Evolutionary conservation across 768 basidiomycete genomes (phyloP), one percentile per base, ranked within the genome.

Genomic region (Galerina marginata): DNA sequence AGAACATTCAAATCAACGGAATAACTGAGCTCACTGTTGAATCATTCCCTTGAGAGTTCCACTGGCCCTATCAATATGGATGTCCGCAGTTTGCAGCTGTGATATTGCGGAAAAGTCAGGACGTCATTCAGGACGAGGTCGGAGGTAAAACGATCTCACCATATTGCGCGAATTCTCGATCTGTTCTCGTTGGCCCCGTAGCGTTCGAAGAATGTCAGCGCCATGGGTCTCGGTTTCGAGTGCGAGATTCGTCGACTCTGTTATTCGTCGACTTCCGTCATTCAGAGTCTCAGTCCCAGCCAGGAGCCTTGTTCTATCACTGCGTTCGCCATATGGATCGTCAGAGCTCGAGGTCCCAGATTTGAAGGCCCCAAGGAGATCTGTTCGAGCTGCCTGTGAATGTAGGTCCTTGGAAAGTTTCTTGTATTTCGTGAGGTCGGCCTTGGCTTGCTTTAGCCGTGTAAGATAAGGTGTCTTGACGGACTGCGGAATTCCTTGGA

Each of bases 21-120:
- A 33, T 33, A 33, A 33, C 7, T 33, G 29, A 33, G 29, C 89
- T 69, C 66, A 96, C 96, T 92, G 88, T 71, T 86, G 79, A 46
- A 96, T 89, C 95, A 97, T 97, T 73, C 90, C 91, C 80, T 88
- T 94, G 42, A 98, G 79, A 20, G 94, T 97, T 3, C 91, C 92
- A 3, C 87, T 86, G n/a, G 96, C 92, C 40, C 90, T 81, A 73
- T 92, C 92, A 68, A 98, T 92, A 26, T 90, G 87, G 3, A 82
- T 83, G 70, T 97, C 96, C 23, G 95, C 93, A 45, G 85, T 83
- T 47, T 81, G 80, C 23, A 97, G 85, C 93, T 95, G 66, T 16
- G 48, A 2, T 7, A 33, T 57, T 9, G 14, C 53, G 20, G 16
- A 49, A 37, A 55, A 20, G 29, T 40, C 15, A 43, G 39, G 42